These are phyloP conservation scores for Jacaranda copaia DNA, from an alignment of 257 asterid species.

Conservation along the genomic window DNA sequence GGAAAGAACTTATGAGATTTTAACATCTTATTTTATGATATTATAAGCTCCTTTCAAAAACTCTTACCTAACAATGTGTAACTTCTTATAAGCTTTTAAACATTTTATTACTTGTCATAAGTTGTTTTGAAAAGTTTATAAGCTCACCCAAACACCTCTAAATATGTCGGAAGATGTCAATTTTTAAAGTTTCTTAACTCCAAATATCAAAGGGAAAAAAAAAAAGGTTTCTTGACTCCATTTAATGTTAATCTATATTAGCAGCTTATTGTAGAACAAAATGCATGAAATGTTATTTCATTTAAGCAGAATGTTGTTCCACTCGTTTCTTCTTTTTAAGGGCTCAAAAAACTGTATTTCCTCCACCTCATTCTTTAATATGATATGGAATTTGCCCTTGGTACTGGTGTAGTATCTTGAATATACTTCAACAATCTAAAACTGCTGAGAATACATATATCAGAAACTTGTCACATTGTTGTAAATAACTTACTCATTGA, in stretches of 20 bases:
- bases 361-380: background rate
- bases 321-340: background rate
- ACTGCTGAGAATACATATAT: background rate
- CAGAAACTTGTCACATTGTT: background rate
- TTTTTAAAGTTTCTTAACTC: no score
- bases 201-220: no score
- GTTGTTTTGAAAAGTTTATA: no score
- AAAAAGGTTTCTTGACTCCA: background rate
- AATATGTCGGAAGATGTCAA: no score
- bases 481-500: background rate
- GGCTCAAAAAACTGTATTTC: constrained; percentile 7
- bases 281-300: background rate
- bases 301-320: constrained; percentile 7
- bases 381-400: background rate
- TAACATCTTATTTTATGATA: no score
- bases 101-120: no score
- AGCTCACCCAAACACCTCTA: no score
- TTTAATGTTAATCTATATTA: background rate
- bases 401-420: background rate
- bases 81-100: no score
- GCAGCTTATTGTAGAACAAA: background rate
- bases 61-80: no score
- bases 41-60: no score
- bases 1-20: no score
- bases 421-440: background rate